Evolutionary conservation across 257 asterid species (phyloP), one percentile per base, ranked within the genome.

Genomic region (Solanum commersonii): DNA sequence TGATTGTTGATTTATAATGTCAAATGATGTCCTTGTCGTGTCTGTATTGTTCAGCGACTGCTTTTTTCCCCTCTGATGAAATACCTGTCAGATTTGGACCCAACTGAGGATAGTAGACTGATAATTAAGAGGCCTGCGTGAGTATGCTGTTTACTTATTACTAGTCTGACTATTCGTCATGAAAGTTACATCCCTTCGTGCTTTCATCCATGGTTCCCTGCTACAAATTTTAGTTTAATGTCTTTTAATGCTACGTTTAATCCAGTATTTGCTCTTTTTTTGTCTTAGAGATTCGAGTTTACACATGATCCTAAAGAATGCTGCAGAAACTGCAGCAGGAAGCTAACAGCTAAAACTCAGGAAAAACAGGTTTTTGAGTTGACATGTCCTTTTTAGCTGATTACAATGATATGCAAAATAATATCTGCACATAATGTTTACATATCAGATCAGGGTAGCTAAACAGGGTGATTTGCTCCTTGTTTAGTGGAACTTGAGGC

Each of bases 401-500:
- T 87, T 83, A 85, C 70, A 87, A 83, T 86, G 86, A 86, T 82
- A 83, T 76, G 84, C 90, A 68, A 73, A 89, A 87, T 49, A 87
- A 67, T 34, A 60, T 91, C 87, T 89, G 90, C 91, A 89, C 92
- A 90, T 85, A 85, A 88, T 71, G 89, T 89, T 89, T 89, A 89
- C 88, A 88, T 81, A 83, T 88, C 86, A 56, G 72, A 56, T 6
- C n/a, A 38, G 34, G 46, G 79, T 8, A 46, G 40, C 68, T 81
- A 9, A 70, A 67, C 37, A 67, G 59, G 14, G 13, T 85, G 81
- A 49, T 85, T 67, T 67, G 44, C 96, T 84, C 97, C 68, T 25
- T 63, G 68, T 82, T 86, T 92, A 95, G 90, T 94, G 99, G 90
- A 96, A 95, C 83, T 96, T 95, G 90, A 96, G 96, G 91, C 94